phyloP scores from a whole-genome alignment of 2,329 filamentous ascomycete genomes.

The Coniella vitis region DNA sequence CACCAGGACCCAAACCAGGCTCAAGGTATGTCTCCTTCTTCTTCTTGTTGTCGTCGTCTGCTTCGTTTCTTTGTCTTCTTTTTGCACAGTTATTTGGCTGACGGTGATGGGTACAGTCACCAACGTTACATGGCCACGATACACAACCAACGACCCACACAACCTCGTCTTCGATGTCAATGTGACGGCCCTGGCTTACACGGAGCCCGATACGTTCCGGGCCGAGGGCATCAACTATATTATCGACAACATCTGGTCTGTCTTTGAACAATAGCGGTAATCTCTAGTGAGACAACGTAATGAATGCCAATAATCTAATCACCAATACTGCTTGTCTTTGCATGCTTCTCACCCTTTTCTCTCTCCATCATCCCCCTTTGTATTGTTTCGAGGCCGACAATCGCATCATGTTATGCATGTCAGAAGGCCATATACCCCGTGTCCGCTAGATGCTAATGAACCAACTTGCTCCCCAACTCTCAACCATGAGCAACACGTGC shows the following conservation, averaged over 20 bases:
- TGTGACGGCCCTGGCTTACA: constrained; percentile 29
- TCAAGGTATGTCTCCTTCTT: constrained; percentile 15
- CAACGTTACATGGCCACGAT: constrained; percentile 34
- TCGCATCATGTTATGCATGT: no score
- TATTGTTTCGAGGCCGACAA: no score
- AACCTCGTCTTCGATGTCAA: constrained; percentile 48
- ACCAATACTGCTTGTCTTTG: no score
- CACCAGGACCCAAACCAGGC: constrained; percentile 36
- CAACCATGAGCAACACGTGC: no score
- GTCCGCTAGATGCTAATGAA: no score
- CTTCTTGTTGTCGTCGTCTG: no score
- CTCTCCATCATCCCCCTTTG: no score
- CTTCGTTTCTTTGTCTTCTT: no score
- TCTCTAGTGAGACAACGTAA: constrained; percentile 16
- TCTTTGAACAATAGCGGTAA: neutral
- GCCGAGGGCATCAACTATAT: constrained; percentile 32
- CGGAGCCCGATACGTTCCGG: constrained; percentile 39
- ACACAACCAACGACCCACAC: constrained; percentile 30
- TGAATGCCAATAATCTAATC: neutral
- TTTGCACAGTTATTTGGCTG: neutral
- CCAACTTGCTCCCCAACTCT: no score
- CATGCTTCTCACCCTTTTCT: no score
- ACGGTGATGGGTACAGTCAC: neutral
- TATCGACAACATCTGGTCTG: constrained; percentile 16
- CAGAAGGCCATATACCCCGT: no score